Base-by-base conservation (phyloP, 331 rosid genomes). In the Acacia pycnantha region DNA sequence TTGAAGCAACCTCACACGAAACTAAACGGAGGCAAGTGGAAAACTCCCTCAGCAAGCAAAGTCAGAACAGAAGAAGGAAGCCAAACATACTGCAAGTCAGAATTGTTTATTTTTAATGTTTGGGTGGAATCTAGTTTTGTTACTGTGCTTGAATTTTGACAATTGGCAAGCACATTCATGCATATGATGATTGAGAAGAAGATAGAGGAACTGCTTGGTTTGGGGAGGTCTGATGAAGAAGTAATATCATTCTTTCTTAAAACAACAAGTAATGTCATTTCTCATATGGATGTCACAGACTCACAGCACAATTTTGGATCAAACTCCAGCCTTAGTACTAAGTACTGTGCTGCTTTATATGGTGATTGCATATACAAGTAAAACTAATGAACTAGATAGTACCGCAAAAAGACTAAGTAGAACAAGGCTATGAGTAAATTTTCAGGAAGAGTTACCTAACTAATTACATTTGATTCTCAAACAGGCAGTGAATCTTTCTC, bases 21-120 rank as follows among this genome's bases (percentile, higher is more conserved):
- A 82, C 26, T n/a, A 72, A 79, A 54, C 19, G 18, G 26, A 67
- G 53, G 48, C 85, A 83, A 69, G 82, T 26, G 65, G 69, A 5
- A 81, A 72, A 71, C 40, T 46, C 40, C 41, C 77, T 33, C 81
- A 16, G 40, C 90, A 89, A 89, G 97, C 90, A 88, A 89, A 91
- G 92, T 88, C 83, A 79, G 40, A 59, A 43, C 46, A 43, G 46
- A 43, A 47, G 16, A 47, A 48, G 59, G 79, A 90, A 85, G 91
- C n/a, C n/a, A n/a, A n/a, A n/a, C 51, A 47, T 43, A 5, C 26
- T 11, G 14, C 51, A 85, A 37, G 67, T 22, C 56, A 16, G 11
- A n/a, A 12, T 35, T 47, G 14, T 29, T 50, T 72, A 47, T 11
- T 6, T 58, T 9, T 61, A 3, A 8, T 54, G 8, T 26, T 12